Percentiles rank a stretch among this genome's conserved stretches.
Evolutionary conservation across 1,139 yeast species (phyloP).

Genomic region (Protomyces arabidopsidicola): DNA sequence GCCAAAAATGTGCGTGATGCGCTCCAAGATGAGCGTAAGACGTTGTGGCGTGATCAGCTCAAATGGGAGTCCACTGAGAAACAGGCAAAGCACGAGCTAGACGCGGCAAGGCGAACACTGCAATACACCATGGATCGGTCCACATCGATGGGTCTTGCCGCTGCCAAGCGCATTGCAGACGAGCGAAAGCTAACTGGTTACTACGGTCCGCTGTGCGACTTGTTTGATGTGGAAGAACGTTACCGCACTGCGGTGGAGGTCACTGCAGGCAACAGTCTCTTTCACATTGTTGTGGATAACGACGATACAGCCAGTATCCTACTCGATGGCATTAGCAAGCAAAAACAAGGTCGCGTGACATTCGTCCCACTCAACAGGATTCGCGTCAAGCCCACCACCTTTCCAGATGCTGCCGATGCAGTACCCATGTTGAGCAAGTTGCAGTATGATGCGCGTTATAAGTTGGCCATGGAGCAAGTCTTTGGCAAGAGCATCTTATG

Average conservation of each 20-base stretch:
- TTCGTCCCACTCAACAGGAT: slow-evolving; percentile 83
- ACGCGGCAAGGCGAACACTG: slow-evolving; percentile 46
- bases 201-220: slow-evolving; percentile 79
- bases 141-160: slow-evolving; percentile 62
- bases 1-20: slow-evolving; percentile 35
- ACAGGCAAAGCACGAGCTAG: slow-evolving; percentile 51
- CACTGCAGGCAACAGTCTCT: slow-evolving; percentile 78
- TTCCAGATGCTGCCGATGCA: slow-evolving; percentile 52
- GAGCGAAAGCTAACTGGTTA: slow-evolving; percentile 58
- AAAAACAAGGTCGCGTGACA: slow-evolving; percentile 76
- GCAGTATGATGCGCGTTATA: slow-evolving; percentile 53
- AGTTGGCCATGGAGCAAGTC: slow-evolving; percentile 66
- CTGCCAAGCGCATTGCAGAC: slow-evolving; percentile 58
- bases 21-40: slow-evolving; percentile 63
- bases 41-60: slow-evolving; percentile 76
- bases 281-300: slow-evolving; percentile 82
- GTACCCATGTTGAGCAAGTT: slow-evolving; percentile 75
- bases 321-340: slow-evolving; percentile 70
- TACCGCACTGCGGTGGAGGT: slow-evolving; percentile 84
- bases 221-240: slow-evolving; percentile 73
- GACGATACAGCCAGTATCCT: slow-evolving; percentile 76
- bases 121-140: slow-evolving; percentile 55
- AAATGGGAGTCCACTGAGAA: slow-evolving; percentile 54
- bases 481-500: slow-evolving; percentile 81
- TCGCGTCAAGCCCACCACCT: slow-evolving; percentile 40